Percentiles rank a stretch among this genome's conserved stretches.
Conservation (phyloP, 768 basidiomycete species). For the Trametes cinnabarina region DNA sequence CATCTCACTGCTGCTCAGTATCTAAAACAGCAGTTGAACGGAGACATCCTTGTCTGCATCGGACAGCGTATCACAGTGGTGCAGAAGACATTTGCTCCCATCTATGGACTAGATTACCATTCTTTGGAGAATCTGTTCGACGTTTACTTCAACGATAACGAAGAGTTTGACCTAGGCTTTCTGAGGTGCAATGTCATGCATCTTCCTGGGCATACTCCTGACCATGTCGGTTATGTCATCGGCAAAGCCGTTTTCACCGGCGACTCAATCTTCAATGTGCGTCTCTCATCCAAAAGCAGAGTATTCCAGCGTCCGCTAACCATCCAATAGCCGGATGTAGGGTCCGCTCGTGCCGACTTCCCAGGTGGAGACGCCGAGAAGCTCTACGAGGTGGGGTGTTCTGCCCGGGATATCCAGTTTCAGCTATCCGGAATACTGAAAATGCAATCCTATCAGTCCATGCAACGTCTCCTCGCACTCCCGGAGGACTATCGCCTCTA, state of each 20-base stretch:
- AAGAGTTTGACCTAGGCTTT: slow-evolving; percentile 33
- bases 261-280: slow-evolving; percentile 39
- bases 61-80: slow-evolving; percentile 36
- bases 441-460: slow-evolving; percentile 28
- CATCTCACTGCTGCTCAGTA: slow-evolving; percentile 39
- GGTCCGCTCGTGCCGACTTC: slow-evolving; percentile 39
- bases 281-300: neutral
- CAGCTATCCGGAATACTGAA: neutral
- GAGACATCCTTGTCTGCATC: slow-evolving; percentile 34
- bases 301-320: neutral
- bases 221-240: slow-evolving; percentile 37
- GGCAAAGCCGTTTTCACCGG: slow-evolving; percentile 38
- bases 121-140: slow-evolving; percentile 33
- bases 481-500: slow-evolving; percentile 35
- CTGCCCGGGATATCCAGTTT: slow-evolving; percentile 6
- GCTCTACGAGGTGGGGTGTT: slow-evolving; percentile 31
- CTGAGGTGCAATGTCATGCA: slow-evolving; percentile 34
- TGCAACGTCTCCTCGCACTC: slow-evolving; percentile 36
- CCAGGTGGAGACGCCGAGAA: slow-evolving; percentile 37
- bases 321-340: slow-evolving; percentile 34
- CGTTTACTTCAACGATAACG: slow-evolving; percentile 34
- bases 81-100: slow-evolving; percentile 34
- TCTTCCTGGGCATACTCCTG: slow-evolving; percentile 40
- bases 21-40: slow-evolving; percentile 30
- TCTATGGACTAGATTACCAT: slow-evolving; percentile 31